Base-by-base conservation (phyloP, 2,329 filamentous ascomycete species). In the Fusarium luffae region DNA sequence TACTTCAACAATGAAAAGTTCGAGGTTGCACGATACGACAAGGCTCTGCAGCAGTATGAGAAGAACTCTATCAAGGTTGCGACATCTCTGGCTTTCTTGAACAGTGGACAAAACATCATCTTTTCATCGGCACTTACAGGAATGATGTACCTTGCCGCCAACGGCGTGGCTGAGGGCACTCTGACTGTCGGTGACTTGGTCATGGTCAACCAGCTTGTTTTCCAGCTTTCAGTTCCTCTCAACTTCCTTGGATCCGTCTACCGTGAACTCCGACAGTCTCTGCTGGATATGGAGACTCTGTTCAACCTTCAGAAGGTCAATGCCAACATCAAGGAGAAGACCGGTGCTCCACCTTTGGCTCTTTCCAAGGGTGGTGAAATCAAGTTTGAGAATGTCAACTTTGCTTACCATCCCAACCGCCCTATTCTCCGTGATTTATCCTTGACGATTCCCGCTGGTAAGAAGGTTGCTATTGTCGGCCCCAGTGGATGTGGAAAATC, bases 1-100 rank as follows among this genome's bases (percentile, higher is more conserved):
- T 97, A 98, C 83, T 99, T 98, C 83, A 99, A 99, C 84, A 99
- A 99, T 76, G 97, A 99, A 77, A 93, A 92, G 71, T 98, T 94
- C 71, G 96, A 99, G 82, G 93, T 97, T 44, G 87, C 88, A 32
- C 89, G 96, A 43, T 99, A 99, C 79, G 94, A 98, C 80, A 89
- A 90, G 74, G 94, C 96, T 0, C 84, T 99, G 25, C 87, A 90
- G 70, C 87, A 91, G 63, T 99, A 99, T 79, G 93, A 99, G 79
- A 92, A 92, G 78, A 94, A 94, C 61, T 97, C 94, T 18, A 98
- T 99, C 84, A 98, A 98, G 78, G 93, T 99, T 34, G 93, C 93
- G 12, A 99, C 96, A 0, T 98, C 95, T 5, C 83, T 99, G 43
- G 92, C 96, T 2, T 90, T 97, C 56, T 88, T 99, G 68, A 99